Evolutionary conservation across 2,329 filamentous ascomycete genomes (phyloP), one percentile per base, ranked within the genome.

Genomic region (Cladobotryum protrusum): DNA sequence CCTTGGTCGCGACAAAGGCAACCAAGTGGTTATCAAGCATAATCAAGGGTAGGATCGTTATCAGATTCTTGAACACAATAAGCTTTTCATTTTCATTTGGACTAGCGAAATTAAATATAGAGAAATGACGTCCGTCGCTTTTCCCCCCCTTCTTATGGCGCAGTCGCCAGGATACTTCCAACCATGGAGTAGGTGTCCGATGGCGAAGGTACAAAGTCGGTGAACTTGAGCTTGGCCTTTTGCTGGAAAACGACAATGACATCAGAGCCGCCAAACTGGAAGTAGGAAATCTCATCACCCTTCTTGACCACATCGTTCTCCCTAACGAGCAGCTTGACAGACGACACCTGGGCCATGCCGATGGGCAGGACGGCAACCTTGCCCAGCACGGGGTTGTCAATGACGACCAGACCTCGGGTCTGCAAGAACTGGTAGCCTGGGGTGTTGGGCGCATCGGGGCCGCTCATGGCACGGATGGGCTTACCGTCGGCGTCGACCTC

Each of bases 261-360:
- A 58, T 74, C 72, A 1, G 67, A 71, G 1, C 70, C 72, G 15
- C 72, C 71, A 53, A 72, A 73, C 52, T 67, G 61, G 52, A 74
- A 74, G 52, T 64, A 67, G 0, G 63, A 66, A 49, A 74, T 64
- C 52, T 72, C 68, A 2, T 73, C 59, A 3, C 70, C 70, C 53
- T 74, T 74, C n/a, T 62, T 52, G 29, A 70, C 5, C 2, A 24
- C 20, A 14, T 59, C 52, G 1, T 56, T 65, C 32, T 52, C 40
- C 24, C 56, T 54, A 11, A 59, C 58, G 8, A 60, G 62, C 14
- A 71, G 39, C 18, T 62, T 59, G 3, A 74, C 67, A 3, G 68
- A 72, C 2, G 70, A 72, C 1, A 74, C 66, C 29, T 68, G 64
- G 4, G 68, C 70, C 71, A 73, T 74, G 8, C 71, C 70, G 47